Evolutionary conservation across 1,139 yeast species (phyloP).

Genomic region (Protomyces lactucae-debilis): DNA sequence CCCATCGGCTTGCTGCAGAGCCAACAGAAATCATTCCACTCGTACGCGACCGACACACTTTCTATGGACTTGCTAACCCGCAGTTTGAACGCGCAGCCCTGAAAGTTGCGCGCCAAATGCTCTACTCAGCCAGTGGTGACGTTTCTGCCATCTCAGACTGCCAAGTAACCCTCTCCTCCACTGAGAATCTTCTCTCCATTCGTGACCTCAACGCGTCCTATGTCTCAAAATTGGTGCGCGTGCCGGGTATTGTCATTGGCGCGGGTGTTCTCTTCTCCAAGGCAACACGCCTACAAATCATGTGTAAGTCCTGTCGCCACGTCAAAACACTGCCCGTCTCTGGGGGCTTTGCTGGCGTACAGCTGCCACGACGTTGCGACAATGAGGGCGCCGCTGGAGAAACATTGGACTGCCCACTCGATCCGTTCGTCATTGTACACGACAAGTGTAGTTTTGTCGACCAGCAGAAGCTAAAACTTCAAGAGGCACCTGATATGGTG

Average conservation of each 20-base stretch:
- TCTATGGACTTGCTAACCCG: neutral
- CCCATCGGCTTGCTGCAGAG: slow-evolving; percentile 75
- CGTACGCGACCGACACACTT: slow-evolving; percentile 26
- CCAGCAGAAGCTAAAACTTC: slow-evolving; percentile 88
- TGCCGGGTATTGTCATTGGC: slow-evolving; percentile 89
- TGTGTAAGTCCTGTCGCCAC: slow-evolving; percentile 86
- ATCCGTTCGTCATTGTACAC: slow-evolving; percentile 89
- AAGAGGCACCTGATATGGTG: slow-evolving; percentile 95
- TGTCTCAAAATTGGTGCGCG: slow-evolving; percentile 81
- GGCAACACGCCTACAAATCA: slow-evolving; percentile 75
- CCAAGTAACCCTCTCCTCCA: slow-evolving; percentile 73
- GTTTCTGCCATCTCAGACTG: slow-evolving; percentile 67
- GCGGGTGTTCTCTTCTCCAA: slow-evolving; percentile 85
- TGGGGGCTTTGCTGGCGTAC: slow-evolving; percentile 74
- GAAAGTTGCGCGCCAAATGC: slow-evolving; percentile 79
- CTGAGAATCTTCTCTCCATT: slow-evolving; percentile 66
- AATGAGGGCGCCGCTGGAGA: slow-evolving; percentile 54
- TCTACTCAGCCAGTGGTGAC: slow-evolving; percentile 49
- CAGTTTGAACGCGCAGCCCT: slow-evolving; percentile 80
- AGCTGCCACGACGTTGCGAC: slow-evolving; percentile 68
- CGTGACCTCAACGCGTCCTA: slow-evolving; percentile 82
- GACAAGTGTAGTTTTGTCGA: slow-evolving; percentile 89
- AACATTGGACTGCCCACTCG: slow-evolving; percentile 72
- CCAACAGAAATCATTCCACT: slow-evolving; percentile 86
- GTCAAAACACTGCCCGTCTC: slow-evolving; percentile 61